Evolutionary conservation across 345 rosid genomes (phyloP), one percentile per base, ranked within the genome.

Genomic region (Diplotaxis tenuifolia): DNA sequence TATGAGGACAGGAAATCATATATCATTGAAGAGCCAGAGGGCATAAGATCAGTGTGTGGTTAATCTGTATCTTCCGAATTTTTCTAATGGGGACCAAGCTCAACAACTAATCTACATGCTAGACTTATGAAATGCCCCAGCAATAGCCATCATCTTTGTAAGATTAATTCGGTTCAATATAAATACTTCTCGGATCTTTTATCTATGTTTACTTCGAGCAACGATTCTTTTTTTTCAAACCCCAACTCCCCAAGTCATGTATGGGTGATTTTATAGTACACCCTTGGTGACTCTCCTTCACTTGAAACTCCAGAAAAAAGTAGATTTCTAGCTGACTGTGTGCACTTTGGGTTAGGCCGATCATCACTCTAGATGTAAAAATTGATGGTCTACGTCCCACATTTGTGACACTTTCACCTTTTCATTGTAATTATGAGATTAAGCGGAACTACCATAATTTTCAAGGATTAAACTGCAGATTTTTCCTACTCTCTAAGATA

Each of bases 161-260:
- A 20, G 14, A 52, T 19, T 20, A 52, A 21, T 5, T 53, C n/a
- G 27, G 28, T 4, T 21, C n/a, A 21, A 20, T 4, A 5, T 11
- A 54, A 45, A 54, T 21, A 22, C 8, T 20, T 68, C 82, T 75
- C 58, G 63, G 75, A 53, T 67, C 76, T 78, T 82, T n/a, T n/a
- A 74, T 73, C 87, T 47, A 65, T 61, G 23, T 70, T 71, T 58
- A 77, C 78, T 73, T 84, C 80, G 16, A 81, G 85, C 77, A 86
- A 66, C 32, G 96, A 86, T 75, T 84, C 72, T 86, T 86, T 25
- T 69, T 84, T 70, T 72, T 70, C 59, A 42, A 56, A 6, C n/a
- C n/a, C n/a, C n/a, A n/a, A n/a, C n/a, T n/a, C n/a, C 80, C 75
- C 68, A 75, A 29, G 58, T 80, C 83, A 56, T 78, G 75, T 57